Conservation (phyloP, 208 protist genomes). For the Trypanosoma melophagium region DNA sequence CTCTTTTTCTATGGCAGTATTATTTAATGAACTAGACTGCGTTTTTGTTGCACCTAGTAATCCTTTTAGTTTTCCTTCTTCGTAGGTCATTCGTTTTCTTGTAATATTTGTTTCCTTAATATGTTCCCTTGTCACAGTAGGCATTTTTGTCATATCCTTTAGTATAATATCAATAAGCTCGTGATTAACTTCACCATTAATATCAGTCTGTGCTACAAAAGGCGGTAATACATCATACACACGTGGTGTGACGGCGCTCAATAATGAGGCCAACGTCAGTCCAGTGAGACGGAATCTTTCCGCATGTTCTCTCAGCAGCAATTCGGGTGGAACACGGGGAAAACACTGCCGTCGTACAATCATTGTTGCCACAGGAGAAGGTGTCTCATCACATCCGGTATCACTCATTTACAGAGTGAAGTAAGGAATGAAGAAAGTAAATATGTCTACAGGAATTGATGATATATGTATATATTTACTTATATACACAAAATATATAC, state of each 20-base stretch:
- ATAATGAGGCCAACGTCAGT: slow-evolving; percentile 19
- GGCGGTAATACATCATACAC: not conserved
- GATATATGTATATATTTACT: no score
- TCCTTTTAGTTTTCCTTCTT: not conserved
- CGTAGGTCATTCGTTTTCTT: not conserved
- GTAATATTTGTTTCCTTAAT: slow-evolving; percentile 7
- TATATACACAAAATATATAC: no score
- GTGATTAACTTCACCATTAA: slow-evolving; percentile 4
- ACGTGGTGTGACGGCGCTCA: slow-evolving; percentile 23
- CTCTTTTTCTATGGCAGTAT: not conserved
- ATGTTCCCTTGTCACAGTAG: slow-evolving; percentile 32
- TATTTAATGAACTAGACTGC: not conserved
- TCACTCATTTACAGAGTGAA: not conserved
- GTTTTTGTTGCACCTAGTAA: no score
- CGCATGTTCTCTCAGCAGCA: slow-evolving; percentile 42
- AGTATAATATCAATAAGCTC: slow-evolving; percentile 13
- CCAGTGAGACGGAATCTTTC: slow-evolving; percentile 31
- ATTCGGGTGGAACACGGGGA: slow-evolving; percentile 44
- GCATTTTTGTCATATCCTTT: not conserved
- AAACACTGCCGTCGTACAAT: slow-evolving; percentile 21
- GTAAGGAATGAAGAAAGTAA: not conserved
- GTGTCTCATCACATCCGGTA: not conserved
- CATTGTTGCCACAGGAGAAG: slow-evolving; percentile 2
- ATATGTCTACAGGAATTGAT: no score
- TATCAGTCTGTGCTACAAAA: slow-evolving; percentile 1